Base-by-base conservation (phyloP, 208 protist genomes). In the Acanthamoeba quina region DNA sequence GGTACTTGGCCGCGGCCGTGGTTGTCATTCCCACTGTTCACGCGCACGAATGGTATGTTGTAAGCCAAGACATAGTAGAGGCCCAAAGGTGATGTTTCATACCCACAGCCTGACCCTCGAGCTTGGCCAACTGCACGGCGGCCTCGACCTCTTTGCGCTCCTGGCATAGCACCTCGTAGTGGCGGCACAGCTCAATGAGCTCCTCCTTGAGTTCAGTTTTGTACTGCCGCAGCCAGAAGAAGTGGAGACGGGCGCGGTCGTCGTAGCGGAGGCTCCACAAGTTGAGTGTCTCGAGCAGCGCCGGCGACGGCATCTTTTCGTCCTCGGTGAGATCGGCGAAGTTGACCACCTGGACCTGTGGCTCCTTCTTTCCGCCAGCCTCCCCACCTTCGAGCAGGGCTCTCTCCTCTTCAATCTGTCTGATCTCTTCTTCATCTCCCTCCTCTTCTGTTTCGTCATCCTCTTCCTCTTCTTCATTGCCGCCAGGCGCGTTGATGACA, bases 1-100 rank as follows among this genome's bases (percentile, higher is more conserved):
- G 95, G 7, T 96, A 83, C 80, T 96, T 90, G 3, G 90, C 70
- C 5, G 94, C 95, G 70, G 94, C 95, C 10, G 94, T 97, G 10
- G 96, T 96, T 0, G 96, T 97, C 19, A 96, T 95, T 0, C 96
- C 96, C 2, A 97, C 64, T 52, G 58, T 60, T 31, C 11, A 92
- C 80, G 26, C 49, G 11, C 6, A 86, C 6, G 74, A 47, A 49
- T 7, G 74, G 10, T 83, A 1, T 19, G 74, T 31, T 5, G 15
- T 9, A 6, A 68, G 9, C 52, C 9, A 1, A 2, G 13, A 62
- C 56, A 26, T 21, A 26, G 3, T 26, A 17, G 13, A 26, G 37
- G 72, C 72, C 47, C 47, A 15, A 44, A 29, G 13, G 11, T 52
- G 9, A 13, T 44, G 29, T 0, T 6, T 0, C 74, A 60, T 90